Evolutionary conservation across 139 green algal genomes (phyloP).

Genomic region (Nannochloris sp.): DNA sequence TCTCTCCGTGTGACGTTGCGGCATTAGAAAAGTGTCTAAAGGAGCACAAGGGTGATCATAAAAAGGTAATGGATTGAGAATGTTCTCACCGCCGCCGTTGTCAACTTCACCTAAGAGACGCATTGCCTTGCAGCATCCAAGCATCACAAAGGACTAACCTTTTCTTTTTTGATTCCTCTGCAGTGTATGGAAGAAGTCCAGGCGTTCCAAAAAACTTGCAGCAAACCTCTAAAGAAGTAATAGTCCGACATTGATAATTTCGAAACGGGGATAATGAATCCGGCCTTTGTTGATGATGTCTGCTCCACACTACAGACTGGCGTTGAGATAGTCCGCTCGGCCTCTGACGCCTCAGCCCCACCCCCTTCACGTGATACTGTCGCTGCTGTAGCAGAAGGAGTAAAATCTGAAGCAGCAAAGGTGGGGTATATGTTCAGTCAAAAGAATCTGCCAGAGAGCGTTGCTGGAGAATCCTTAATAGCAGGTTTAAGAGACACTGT

Average conservation of each 20-base stretch:
- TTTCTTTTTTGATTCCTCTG: too few relatives aligned
- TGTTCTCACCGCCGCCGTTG: too few relatives aligned
- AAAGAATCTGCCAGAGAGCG: not conserved
- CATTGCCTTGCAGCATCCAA: too few relatives aligned
- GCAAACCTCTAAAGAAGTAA: not conserved
- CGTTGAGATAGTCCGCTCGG: not conserved
- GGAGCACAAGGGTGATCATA: slow-evolving; percentile 33
- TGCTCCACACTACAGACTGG: not conserved
- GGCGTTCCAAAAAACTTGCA: not conserved
- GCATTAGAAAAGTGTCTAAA: slow-evolving; percentile 36
- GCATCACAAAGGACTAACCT: too few relatives aligned
- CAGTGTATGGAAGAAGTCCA: not conserved
- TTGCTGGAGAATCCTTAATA: not conserved
- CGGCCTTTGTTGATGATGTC: not conserved
- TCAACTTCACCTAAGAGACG: too few relatives aligned
- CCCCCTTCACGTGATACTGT: not conserved
- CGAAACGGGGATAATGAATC: too few relatives aligned
- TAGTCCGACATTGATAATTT: not conserved
- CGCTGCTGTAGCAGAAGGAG: not conserved
- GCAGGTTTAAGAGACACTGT: not conserved
- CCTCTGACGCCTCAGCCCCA: not conserved
- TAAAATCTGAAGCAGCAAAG: not conserved
- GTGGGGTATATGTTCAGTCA: not conserved
- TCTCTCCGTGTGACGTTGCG: slow-evolving; percentile 33
- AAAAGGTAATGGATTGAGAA: too few relatives aligned